These are phyloP conservation scores for Orbilia brochopaga DNA, from an alignment of 2,329 filamentous ascomycete species.

Conservation along the genomic window DNA sequence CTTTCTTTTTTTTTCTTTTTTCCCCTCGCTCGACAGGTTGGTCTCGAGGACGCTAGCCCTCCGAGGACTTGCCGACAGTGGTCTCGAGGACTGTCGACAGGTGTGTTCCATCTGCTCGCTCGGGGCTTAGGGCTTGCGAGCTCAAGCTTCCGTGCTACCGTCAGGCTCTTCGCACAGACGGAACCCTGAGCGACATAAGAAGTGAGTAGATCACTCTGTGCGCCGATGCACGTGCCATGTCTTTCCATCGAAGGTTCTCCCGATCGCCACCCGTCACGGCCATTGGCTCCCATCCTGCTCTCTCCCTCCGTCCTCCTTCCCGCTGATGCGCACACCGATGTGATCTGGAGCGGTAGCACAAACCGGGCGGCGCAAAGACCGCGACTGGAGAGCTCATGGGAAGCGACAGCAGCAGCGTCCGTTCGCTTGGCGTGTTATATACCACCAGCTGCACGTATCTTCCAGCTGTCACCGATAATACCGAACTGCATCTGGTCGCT, in stretches of 20 bases:
- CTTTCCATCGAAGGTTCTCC: constrained; percentile 37
- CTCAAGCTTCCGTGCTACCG: constrained; percentile 18
- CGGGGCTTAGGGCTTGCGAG: not conserved
- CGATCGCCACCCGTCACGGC: constrained; percentile 13
- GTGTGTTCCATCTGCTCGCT: not conserved
- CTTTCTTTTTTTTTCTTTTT: constrained; percentile 2
- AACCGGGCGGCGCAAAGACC: constrained; percentile 10
- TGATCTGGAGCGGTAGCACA: constrained; percentile 31
- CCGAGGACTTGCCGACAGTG: not conserved
- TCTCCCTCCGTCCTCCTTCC: constrained; percentile 17
- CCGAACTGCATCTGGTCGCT: not conserved
- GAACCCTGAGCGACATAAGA: not conserved
- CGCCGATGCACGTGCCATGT: constrained; percentile 24
- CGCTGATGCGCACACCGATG: constrained; percentile 27
- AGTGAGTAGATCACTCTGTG: constrained; percentile 8
- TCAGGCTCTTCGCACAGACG: not conserved
- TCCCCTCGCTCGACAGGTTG: not conserved
- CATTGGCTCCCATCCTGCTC: constrained; percentile 24
- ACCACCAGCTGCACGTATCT: not conserved
- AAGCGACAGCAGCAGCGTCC: not conserved
- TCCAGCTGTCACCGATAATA: not conserved
- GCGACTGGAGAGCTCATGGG: not conserved
- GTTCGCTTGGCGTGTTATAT: constrained; percentile 1
- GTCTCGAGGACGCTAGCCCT: no score
- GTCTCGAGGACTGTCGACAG: not conserved